Evolutionary conservation across 2,329 filamentous ascomycete genomes (phyloP).

Genomic region (Ophiocordyceps polyrhachis-furcata): DNA sequence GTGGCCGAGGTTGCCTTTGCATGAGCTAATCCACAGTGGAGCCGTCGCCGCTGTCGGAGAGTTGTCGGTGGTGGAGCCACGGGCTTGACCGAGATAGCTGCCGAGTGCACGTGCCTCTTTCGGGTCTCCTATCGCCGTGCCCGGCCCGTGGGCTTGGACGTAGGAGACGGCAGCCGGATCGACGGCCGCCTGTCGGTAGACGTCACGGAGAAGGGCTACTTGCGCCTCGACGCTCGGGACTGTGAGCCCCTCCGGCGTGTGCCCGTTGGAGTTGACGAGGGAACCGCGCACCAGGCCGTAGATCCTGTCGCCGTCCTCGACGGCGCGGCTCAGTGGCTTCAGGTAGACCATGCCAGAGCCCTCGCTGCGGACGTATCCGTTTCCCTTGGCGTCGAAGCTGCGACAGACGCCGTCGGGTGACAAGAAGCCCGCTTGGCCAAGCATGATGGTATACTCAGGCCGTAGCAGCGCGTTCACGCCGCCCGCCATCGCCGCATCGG

Average conservation of each 20-base stretch:
- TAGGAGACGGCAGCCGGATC: background rate
- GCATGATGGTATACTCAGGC: conserved; percentile 44
- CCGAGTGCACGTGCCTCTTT: background rate
- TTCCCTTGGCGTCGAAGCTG: conserved; percentile 43
- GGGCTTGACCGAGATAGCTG: no score
- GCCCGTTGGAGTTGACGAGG: conserved; percentile 40
- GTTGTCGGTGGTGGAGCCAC: no score
- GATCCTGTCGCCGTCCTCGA: conserved; percentile 43
- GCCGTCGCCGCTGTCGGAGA: background rate
- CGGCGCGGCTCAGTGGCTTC: conserved; percentile 27
- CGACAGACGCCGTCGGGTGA: conserved; percentile 23
- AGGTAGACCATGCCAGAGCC: conserved; percentile 27
- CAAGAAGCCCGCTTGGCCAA: conserved; percentile 47
- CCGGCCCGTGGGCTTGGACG: background rate
- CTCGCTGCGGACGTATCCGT: conserved; percentile 36
- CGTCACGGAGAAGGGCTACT: background rate
- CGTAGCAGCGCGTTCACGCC: conserved; percentile 47
- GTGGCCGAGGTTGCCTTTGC: background rate
- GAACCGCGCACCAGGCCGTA: conserved; percentile 43
- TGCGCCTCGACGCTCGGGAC: background rate
- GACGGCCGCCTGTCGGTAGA: background rate
- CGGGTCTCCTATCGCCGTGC: background rate
- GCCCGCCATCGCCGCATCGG: conserved; percentile 44
- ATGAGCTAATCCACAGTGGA: background rate
- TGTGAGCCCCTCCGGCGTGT: background rate